Evolutionary conservation across 208 protist genomes (phyloP), one percentile per base, ranked within the genome.

Genomic region (Leishmania aethiopica): DNA sequence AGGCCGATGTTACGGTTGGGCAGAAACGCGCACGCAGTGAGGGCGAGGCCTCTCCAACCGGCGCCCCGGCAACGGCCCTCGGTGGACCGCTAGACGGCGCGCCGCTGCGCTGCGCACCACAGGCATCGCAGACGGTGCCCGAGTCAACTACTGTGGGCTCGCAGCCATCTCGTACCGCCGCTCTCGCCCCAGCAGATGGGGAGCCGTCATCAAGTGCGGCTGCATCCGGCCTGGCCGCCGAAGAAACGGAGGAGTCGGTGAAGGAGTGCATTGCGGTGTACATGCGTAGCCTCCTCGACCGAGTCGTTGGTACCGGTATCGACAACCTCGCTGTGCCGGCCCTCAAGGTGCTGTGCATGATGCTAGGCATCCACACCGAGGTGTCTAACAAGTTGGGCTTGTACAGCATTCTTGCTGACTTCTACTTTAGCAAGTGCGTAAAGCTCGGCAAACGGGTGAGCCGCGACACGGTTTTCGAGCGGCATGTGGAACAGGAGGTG

Each of bases 381-480:
- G 78, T 87, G 15, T 88, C 81, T 19, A 91, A 83, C 76, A 96
- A 96, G 79, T 77, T 88, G 55, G 84, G 78, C 1, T 79, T 96
- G 70, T 97, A 97, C 86, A 97, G 89, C 87, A 92, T 83, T 10
- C 87, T 97, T 1, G 92, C 94, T 32, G 90, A 77, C 69, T 96
- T 95, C 82, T 88, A 97, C 87, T 97, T 91, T 86, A 95, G 87
- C 22, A 69, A 97, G 49, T 97, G 93, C 82, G 94, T 93, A 71
- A 93, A 92, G 80, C 81, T 97, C 22, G 93, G 93, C 17, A 97
- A 97, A 83, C 90, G 94, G 32, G 94, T 97, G 59, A 93, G 90
- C 82, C 70, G 86, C n/a, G 71, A 89, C 75, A 90, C 89, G 49
- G 49, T 91, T 76, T 78, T 73, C 67, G 71, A 94, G 75, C 83